Evolutionary conservation across 179 eudicot genomes (phyloP), one percentile per base, ranked within the genome.

Genomic region (Heliamphora ciliata): DNA sequence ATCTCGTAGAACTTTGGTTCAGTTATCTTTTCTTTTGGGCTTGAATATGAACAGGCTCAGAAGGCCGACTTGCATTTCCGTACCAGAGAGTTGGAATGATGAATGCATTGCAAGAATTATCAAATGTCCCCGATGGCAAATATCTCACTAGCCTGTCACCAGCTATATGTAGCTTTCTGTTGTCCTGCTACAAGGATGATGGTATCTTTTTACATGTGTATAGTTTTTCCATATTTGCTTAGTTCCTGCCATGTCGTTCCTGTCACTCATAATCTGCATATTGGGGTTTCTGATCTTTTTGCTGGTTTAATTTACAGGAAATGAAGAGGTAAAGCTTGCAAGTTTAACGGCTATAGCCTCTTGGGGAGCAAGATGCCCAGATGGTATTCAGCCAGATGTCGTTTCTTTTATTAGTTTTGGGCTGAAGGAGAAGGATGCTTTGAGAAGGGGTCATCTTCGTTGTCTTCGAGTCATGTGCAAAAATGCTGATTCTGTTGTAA

Each of bases 51-150:
- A 80, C 94, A 94, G 98, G 99, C 83, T 94, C 98, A 58, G 99
- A 97, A 88, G 98, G 99, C 47, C 91, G 98, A 80, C 94, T 97
- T 81, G 91, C 97, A 81, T 97, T 93, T 91, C 97, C 98, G 15
- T 97, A 94, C 87, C 99, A 97, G 88, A 91, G 99, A 82, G 89
- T 92, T 89, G 99, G 99, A 76, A 92, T 97, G 97, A 84, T 92
- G 82, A 89, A 86, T 88, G 95, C 94, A 50, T 82, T 97, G 82
- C 93, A 89, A 83, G 97, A 92, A 85, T 80, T 97, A 82, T 89
- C 99, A 54, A 82, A 78, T 86, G 97, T 93, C 74, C 91, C 97
- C 9, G 97, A 92, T 55, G 99, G 98, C 67, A 97, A 94, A 89
- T 87, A 84, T 71, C 84, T 92, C 80, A 86, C 83, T 83, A 85